Evolutionary conservation across 768 basidiomycete genomes (phyloP).

Genomic region (Coprinopsis strossmayeri): DNA sequence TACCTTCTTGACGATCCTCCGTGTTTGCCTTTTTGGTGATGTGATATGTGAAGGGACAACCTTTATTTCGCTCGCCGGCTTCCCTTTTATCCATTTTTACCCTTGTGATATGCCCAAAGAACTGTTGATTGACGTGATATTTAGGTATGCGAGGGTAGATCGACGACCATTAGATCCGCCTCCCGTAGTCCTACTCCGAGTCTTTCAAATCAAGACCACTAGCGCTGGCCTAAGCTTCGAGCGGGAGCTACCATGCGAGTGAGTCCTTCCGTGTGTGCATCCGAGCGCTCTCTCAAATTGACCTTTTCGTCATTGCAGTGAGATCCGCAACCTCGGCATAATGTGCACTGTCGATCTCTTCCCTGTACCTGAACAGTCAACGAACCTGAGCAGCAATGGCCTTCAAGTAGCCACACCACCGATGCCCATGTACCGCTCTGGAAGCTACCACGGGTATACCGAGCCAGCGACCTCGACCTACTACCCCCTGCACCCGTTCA

Average conservation of each 20-base stretch:
- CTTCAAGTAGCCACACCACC: constrained; percentile 1
- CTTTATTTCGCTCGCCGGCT: constrained; percentile 8
- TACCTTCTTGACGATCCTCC: constrained; percentile 1
- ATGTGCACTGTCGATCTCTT: constrained; percentile 72
- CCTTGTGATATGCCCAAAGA: constrained; percentile 6
- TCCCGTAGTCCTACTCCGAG: constrained; percentile 44
- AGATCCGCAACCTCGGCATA: constrained; percentile 49
- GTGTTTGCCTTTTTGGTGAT: not conserved
- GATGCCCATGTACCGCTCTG: constrained; percentile 7
- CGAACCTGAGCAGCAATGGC: constrained; percentile 11
- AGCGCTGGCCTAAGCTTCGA: constrained; percentile 35
- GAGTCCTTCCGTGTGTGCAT: constrained; percentile 12
- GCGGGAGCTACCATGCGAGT: constrained; percentile 49
- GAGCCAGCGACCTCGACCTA: constrained; percentile 23
- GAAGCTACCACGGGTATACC: constrained; percentile 8
- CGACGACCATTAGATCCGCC: constrained; percentile 66
- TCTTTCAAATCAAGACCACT: constrained; percentile 38
- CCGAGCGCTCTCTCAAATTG: constrained; percentile 5
- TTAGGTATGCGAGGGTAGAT: constrained; percentile 55
- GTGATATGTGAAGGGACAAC: constrained; percentile 10
- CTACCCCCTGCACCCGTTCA: constrained; percentile 33
- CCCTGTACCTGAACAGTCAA: constrained; percentile 37
- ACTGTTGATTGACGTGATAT: constrained; percentile 5
- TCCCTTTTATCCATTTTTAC: constrained; percentile 5
- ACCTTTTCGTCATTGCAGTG: constrained; percentile 25